Percentiles rank a stretch among this genome's conserved stretches.
Evolutionary conservation across 805 yeast genomes (phyloP).

Genomic region (Maudiozyma saulgeensis): DNA sequence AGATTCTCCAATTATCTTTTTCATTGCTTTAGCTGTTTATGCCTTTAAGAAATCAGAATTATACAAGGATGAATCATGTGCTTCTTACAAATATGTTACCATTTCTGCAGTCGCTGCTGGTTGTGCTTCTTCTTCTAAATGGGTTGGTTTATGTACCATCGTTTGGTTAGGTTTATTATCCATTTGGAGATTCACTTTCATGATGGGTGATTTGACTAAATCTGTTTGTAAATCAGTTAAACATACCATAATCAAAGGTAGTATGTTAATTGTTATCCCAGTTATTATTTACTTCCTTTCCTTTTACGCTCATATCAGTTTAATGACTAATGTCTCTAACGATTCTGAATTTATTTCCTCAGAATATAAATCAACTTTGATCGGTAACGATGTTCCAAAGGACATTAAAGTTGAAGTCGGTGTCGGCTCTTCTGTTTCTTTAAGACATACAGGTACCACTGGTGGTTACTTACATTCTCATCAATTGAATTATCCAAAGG

Average conservation of each 20-base stretch:
- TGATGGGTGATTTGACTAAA: constrained; percentile 59
- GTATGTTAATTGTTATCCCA: constrained; percentile 50
- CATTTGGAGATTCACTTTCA: constrained; percentile 54
- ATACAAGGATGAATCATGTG: constrained; percentile 46
- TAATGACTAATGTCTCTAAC: constrained; percentile 52
- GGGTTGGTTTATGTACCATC: constrained; percentile 74
- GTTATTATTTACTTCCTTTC: constrained; percentile 44
- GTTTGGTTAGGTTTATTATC: constrained; percentile 65
- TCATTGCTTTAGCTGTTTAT: constrained; percentile 63
- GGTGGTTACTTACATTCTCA: constrained; percentile 84
- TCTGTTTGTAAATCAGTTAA: constrained; percentile 36
- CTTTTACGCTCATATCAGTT: constrained; percentile 54
- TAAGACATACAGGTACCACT: constrained; percentile 60
- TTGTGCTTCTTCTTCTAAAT: constrained; percentile 61
- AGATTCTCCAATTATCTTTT: constrained; percentile 68
- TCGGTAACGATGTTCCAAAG: constrained; percentile 51
- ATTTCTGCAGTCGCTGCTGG: constrained; percentile 61
- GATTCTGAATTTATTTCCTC: constrained; percentile 64
- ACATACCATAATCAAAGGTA: constrained; percentile 45
- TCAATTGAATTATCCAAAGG: constrained; percentile 56
- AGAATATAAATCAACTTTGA: constrained; percentile 57
- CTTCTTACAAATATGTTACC: constrained; percentile 49
- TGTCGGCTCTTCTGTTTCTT: constrained; percentile 55
- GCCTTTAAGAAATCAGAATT: constrained; percentile 57
- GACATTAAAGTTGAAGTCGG: constrained; percentile 60